Conservation (phyloP, 257 asterid species). For the Parsonsia alboflavescens region DNA sequence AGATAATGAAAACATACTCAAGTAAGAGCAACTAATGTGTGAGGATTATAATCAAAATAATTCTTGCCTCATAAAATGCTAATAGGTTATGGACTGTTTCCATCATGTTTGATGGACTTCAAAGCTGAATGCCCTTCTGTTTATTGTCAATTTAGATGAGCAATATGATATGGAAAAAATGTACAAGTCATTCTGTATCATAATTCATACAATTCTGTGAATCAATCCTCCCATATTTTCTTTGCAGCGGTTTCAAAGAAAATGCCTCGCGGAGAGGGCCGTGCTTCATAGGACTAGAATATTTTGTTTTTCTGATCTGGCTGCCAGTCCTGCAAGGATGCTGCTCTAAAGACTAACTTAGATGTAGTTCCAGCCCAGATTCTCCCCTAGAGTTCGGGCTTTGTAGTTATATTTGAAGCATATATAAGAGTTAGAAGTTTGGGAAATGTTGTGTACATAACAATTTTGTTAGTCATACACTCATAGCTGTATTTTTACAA, state of each 20-base stretch:
- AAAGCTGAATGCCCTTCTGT: not conserved
- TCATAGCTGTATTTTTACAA: not conserved
- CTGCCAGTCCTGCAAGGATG: not conserved
- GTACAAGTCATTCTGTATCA: not conserved
- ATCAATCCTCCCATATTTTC: constrained; percentile 2
- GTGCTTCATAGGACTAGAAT: constrained; percentile 45
- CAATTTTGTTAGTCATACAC: constrained; percentile 4
- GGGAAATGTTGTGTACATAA: not conserved
- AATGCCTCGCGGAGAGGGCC: constrained; percentile 94
- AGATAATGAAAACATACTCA: too few species aligned
- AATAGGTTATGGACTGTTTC: not conserved
- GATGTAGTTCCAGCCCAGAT: not conserved
- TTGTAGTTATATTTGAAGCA: not conserved
- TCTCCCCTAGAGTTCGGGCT: not conserved
- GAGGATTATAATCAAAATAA: not conserved
- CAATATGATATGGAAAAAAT: not conserved
- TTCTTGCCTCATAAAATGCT: too few species aligned
- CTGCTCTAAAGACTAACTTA: not conserved
- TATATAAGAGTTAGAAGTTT: not conserved
- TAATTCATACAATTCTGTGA: not conserved
- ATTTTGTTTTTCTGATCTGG: not conserved
- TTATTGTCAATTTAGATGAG: not conserved
- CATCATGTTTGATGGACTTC: not conserved
- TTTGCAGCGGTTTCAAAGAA: constrained; percentile 59
- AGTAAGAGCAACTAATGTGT: not conserved